phyloP scores from a whole-genome alignment of 371 early-diverging fungal genomes.

The Syncephalastrum monosporum region DNA sequence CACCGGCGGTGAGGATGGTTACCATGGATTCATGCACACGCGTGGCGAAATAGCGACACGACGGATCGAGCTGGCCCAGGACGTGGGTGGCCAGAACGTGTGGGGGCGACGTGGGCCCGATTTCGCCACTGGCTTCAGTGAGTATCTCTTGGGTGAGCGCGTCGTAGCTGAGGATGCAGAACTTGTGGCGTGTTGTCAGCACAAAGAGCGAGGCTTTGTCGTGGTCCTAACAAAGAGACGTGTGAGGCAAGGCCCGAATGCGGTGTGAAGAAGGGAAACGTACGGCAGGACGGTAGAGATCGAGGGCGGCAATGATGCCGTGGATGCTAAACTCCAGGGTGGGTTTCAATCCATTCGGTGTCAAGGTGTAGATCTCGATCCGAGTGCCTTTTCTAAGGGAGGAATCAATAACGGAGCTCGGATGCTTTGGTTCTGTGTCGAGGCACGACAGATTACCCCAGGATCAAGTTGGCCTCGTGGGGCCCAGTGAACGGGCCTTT shows the following conservation, averaged over 20 bases:
- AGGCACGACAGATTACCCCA: conserved; percentile 52
- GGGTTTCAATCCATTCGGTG: conserved; percentile 61
- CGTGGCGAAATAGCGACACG: conserved; percentile 42
- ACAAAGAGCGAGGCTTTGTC: conserved; percentile 64
- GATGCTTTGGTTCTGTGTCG: neutral
- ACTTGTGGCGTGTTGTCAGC: conserved; percentile 57
- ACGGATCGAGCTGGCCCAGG: conserved; percentile 56
- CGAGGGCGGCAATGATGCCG: conserved; percentile 67
- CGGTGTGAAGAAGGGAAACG: conserved; percentile 7
- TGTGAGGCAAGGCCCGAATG: neutral
- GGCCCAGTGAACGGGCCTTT: conserved; percentile 68
- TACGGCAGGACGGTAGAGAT: conserved; percentile 58
- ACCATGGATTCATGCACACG: conserved; percentile 33
- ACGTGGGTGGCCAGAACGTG: conserved; percentile 32
- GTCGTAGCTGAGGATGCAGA: conserved; percentile 63
- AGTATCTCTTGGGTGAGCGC: conserved; percentile 35
- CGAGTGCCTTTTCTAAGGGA: conserved; percentile 66
- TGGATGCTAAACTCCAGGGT: conserved; percentile 69
- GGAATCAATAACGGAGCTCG: neutral
- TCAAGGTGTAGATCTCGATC: conserved; percentile 66
- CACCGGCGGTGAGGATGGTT: conserved; percentile 22
- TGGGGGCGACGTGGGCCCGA: conserved; percentile 55
- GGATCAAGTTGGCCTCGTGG: conserved; percentile 63
- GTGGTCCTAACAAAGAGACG: conserved; percentile 19
- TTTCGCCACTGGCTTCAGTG: conserved; percentile 68